Evolutionary conservation across 176 grass and related monocot species (phyloP), one percentile per base, ranked within the genome.

Genomic region (Raddia distichophylla): DNA sequence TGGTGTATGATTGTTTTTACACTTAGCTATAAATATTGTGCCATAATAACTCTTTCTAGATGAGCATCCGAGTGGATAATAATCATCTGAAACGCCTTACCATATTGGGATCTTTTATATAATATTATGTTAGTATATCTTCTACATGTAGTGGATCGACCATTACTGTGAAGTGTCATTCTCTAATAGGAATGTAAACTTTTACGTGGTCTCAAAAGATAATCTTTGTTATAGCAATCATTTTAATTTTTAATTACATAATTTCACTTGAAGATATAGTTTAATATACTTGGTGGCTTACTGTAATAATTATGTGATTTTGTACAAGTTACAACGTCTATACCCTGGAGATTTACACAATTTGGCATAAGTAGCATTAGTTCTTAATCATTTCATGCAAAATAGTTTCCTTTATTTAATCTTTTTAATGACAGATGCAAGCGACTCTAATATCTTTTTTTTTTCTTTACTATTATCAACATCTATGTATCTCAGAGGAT

Each of bases 1-100:
- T 27, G 54, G 70, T 75, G 45, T 16, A 75, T 27, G 15, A 14
- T 65, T 74, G 44, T 69, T 81, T 67, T 54, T 73, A 43, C 18
- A 59, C 35, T 27, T 17, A 51, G 11, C 27, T 50, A 60, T 33
- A 49, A 67, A 37, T 2, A 1, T 64, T 53, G 27, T 76, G 4
- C 6, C 15, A 7, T 78, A 33, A 40, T 83, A 79, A 33, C 18
- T 73, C 37, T 73, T 50, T 73, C 12, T 63, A 71, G 47, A 63
- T 40, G 37, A 58, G 35, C 27, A 65, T n/a, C 35, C 49, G 18
- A 67, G 60, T 65, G 71, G 15, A 45, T 74, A 4, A 7, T 59
- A 51, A 66, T 55, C 20, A 47, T 62, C 10, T 19, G 52, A 74
- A 27, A 50, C 8, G 5, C 57, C 27, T 65, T 78, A 8, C 44